These are phyloP conservation scores for Monosporascus sp. DNA, from an alignment of 2,329 filamentous ascomycete species.

Conservation along the genomic window DNA sequence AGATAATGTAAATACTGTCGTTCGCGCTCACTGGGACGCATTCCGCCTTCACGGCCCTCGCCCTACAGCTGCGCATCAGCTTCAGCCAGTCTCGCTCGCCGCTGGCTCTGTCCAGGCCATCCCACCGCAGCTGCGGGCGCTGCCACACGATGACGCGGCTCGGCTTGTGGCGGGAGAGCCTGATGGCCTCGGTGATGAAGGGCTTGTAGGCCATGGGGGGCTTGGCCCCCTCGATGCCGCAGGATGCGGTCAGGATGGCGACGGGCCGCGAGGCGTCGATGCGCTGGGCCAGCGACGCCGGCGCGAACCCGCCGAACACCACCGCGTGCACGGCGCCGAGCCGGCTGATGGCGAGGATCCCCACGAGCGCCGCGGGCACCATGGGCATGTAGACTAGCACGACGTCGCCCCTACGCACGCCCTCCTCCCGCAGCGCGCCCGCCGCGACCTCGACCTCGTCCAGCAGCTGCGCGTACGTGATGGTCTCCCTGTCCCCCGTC, in stretches of 20 bases:
- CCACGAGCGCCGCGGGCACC: conserved; percentile 85
- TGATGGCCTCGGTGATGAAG: conserved; percentile 69
- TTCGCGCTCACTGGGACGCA: conserved; percentile 74
- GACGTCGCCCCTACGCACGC: conserved; percentile 34
- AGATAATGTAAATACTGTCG: conserved; percentile 80
- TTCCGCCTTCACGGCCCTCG: conserved; percentile 61
- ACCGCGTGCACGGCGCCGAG: conserved; percentile 86
- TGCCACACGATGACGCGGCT: conserved; percentile 76
- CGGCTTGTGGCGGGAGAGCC: conserved; percentile 65
- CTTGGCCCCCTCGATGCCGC: conserved; percentile 83
- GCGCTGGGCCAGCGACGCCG: conserved; percentile 74
- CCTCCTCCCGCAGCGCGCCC: conserved; percentile 75
- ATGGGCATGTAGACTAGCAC: conserved; percentile 84
- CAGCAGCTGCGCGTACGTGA: conserved; percentile 71
- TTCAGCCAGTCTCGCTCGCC: conserved; percentile 78
- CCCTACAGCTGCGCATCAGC: conserved; percentile 64
- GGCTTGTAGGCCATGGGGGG: conserved; percentile 72
- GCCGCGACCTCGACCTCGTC: conserved; percentile 77
- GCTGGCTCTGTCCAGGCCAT: conserved; percentile 56
- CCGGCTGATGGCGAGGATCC: conserved; percentile 73
- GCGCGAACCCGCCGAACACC: conserved; percentile 89
- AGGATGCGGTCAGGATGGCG: conserved; percentile 80
- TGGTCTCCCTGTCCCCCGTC: conserved; percentile 63
- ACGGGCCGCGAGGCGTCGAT: conserved; percentile 77
- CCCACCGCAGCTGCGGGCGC: conserved; percentile 70